Evolutionary conservation across 1,139 yeast genomes (phyloP), one percentile per base, ranked within the genome.

Genomic region (Suhomyces coccinellae): DNA sequence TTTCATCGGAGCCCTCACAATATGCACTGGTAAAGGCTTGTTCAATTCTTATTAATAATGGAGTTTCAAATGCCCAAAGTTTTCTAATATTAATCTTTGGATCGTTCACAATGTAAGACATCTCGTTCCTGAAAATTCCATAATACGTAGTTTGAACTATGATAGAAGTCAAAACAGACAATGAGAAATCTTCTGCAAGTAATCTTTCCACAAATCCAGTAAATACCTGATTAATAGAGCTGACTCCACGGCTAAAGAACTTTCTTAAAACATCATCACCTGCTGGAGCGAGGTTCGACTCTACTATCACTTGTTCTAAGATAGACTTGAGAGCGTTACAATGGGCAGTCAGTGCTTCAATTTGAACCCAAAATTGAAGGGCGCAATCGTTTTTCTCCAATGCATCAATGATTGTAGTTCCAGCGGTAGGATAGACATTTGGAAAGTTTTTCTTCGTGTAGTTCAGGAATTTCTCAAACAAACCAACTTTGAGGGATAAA

Each of bases 341-440:
- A 22, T 33, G 52, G 11, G 41, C 40, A 33, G 55, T 56, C 4
- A 56, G 50, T 7, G 40, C 17, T 42, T 69, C 68, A 10, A 77
- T 54, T 13, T 56, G 51, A 5, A 56, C 55, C 81, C 85, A 82
- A 11, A 86, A 61, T 17, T 67, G 70, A 39, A 66, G 61, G 0
- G 85, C 79, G 5, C 85, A 79, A 27, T 75, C 74, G 33, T 82
- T 61, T 54, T 82, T 79, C 56, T 87, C 95, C 38, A 82, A 66
- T 26, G 71, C 65, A 48, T 75, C 70, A 26, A 82, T 66, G 3
- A 85, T 59, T 10, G 60, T 51, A 1, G 71, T 62, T 4, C 59
- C 50, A 55, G 65, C 46, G 57, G 66, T 36, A 62, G 61, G 27
- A 59, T 61, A 37, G 55, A 66, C 57, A 13, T 62, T 51, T 5